Percentiles rank a stretch among this genome's conserved stretches.
Conservation (phyloP, 441 rosid species). For the Gossypium lobatum region DNA sequence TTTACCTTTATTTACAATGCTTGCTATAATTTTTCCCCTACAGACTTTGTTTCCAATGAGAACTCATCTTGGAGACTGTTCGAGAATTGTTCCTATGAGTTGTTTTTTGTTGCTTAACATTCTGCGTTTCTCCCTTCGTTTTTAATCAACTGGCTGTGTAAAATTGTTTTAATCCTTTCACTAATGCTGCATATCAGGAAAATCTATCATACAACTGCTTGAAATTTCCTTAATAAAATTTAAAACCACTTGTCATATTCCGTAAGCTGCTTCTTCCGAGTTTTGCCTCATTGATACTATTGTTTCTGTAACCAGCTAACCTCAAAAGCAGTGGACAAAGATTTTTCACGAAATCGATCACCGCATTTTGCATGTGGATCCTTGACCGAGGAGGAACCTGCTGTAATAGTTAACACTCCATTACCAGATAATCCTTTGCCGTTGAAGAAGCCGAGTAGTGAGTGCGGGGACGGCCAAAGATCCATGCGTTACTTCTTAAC, state of each 20-base stretch:
- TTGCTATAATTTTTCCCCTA: background rate
- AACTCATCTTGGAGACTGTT: background rate
- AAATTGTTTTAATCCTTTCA: background rate
- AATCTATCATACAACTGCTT: background rate
- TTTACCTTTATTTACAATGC: conserved; percentile 1
- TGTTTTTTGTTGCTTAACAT: background rate
- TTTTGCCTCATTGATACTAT: conserved; percentile 11
- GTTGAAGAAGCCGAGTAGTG: conserved; percentile 39
- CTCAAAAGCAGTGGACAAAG: conserved; percentile 60
- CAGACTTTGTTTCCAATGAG: conserved; percentile 1
- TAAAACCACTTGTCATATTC: background rate
- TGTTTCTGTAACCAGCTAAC: conserved; percentile 43
- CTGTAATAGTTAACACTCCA: conserved; percentile 41
- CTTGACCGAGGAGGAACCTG: conserved; percentile 45
- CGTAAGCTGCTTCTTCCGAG: background rate
- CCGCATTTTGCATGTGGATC: conserved; percentile 66
- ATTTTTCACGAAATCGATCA: conserved; percentile 51
- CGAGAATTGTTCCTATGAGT: background rate
- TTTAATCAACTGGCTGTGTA: background rate
- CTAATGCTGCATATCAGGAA: background rate
- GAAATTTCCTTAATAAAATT: background rate
- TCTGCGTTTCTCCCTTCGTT: background rate
- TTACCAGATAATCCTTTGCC: conserved; percentile 32
- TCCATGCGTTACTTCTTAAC: conserved; percentile 33
- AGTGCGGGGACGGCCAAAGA: conserved; percentile 33